These are phyloP conservation scores for Lophiotrema nucula DNA, from an alignment of 495 filamentous ascomycete genomes.

Conservation along the genomic window DNA sequence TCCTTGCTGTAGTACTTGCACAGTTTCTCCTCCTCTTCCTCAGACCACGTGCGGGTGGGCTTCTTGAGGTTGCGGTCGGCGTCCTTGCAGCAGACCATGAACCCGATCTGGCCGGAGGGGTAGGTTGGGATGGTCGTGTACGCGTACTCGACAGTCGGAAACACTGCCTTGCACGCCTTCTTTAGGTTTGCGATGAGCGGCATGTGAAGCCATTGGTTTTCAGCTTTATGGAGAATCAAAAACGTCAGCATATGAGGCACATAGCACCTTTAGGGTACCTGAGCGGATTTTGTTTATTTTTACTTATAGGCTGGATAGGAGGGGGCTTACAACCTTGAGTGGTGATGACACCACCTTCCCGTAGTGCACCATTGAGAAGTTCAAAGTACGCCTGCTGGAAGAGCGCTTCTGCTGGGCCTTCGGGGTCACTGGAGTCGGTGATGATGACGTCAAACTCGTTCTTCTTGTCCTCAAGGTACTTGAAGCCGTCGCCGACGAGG, in stretches of 20 bases:
- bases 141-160: conserved; percentile 95
- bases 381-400: conserved; percentile 99
- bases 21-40: conserved; percentile 86
- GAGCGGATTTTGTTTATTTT: not conserved
- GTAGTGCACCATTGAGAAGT: conserved; percentile 81
- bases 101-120: conserved; percentile 98
- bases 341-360: conserved; percentile 95
- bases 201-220: conserved; percentile 99
- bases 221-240: conserved; percentile 56
- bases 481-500: conserved; percentile 95
- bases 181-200: conserved; percentile 85
- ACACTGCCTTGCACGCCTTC: conserved; percentile 95
- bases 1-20: conserved; percentile 95
- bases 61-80: conserved; percentile 73
- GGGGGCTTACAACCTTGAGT: conserved; percentile 98
- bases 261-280: conserved; percentile 5
- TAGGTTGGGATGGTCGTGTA: conserved; percentile 99
- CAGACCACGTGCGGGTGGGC: conserved; percentile 73
- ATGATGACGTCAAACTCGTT: conserved; percentile 99
- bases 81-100: conserved; percentile 99
- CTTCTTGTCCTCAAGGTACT: conserved; percentile 89
- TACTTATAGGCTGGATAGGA: conserved; percentile 47
- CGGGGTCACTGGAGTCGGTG: conserved; percentile 96
- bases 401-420: conserved; percentile 89
- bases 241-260: conserved; percentile 35